Evolutionary conservation across 2,329 filamentous ascomycete species (phyloP).

Genomic region (Verticillium nubilum): DNA sequence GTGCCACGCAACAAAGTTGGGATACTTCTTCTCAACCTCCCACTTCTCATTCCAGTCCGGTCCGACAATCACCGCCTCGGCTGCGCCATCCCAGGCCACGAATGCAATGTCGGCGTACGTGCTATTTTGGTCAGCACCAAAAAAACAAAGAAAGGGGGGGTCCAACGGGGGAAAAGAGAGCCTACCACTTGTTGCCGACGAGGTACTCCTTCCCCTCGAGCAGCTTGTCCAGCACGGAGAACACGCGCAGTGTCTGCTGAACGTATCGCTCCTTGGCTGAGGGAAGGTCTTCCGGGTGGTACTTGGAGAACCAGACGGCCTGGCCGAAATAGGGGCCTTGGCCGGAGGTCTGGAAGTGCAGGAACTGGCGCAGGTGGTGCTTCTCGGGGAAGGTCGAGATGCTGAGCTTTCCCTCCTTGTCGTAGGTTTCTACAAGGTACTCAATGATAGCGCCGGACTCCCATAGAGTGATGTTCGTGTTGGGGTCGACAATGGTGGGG

Average conservation of each 20-base stretch:
- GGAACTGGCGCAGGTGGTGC: constrained; percentile 12
- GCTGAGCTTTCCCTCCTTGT: constrained; percentile 20
- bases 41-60: constrained; percentile 14
- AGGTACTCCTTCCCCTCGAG: constrained; percentile 28
- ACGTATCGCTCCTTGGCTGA: constrained; percentile 23
- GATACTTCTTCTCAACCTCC: constrained; percentile 24
- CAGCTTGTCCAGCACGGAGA: constrained; percentile 23
- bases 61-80: constrained; percentile 4
- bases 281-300: constrained; percentile 20
- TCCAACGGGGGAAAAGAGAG: neutral
- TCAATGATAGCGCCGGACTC: constrained; percentile 23
- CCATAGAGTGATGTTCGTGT: constrained; percentile 24
- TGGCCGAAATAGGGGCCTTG: constrained; percentile 39
- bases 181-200: constrained; percentile 26
- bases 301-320: constrained; percentile 26
- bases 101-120: constrained; percentile 28
- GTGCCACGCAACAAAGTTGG: constrained; percentile 28
- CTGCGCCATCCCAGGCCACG: constrained; percentile 18
- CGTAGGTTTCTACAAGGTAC: constrained; percentile 23
- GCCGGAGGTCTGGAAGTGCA: constrained; percentile 7
- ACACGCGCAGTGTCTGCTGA: constrained; percentile 21
- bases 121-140: neutral
- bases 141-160: neutral
- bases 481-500: constrained; percentile 27
- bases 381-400: constrained; percentile 19